Evolutionary conservation across 176 grass and related monocot species (phyloP), one percentile per base, ranked within the genome.

Genomic region (Luzula sylvatica): DNA sequence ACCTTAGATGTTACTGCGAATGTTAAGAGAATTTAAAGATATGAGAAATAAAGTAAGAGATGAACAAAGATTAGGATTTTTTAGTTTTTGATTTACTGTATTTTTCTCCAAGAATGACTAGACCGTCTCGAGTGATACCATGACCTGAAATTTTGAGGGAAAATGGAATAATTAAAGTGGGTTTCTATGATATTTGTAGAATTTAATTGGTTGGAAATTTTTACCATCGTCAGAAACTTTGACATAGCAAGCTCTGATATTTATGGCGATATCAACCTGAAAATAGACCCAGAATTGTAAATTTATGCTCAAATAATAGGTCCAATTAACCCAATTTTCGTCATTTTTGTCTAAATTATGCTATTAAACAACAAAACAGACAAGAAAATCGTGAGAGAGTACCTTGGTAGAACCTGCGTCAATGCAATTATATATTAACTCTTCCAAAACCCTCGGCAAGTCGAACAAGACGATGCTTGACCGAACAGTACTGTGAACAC

Each of bases 141-240:
- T 63, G 67, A 56, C 84, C 90, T 96, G 71, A 41, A 73, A 82
- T 42, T 35, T 29, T 2, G 56, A 64, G 18, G 65, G 53, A 47
- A 69, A 40, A 1, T 20, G 3, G 32, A 54, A 32, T 26, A 39
- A 3, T 6, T 20, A 7, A 42, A 26, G 11, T 17, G 47, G 42
- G n/a, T 40, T 23, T 3, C 50, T 47, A 68, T 35, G 38, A 32
- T 11, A 65, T 28, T 53, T 42, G 1, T 23, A 56, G 55, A 40
- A 42, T 43, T 27, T 12, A 18, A 52, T 18, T 23, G 16, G 26
- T 38, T 12, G 15, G 21, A 61, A 38, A 25, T 23, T 13, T 51
- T 45, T 74, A 96, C 90, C 90, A 71, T 96, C 80, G 65, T 89
- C 90, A 82, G 80, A 72, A 53, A 96, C 77, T 78, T 96, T 79